A percentile compares a stretch with the other conserved stretches of the same genome.
These are phyloP conservation scores for Tubosaeta sp. DNA, from an alignment of 768 basidiomycete genomes.

Conservation along the genomic window DNA sequence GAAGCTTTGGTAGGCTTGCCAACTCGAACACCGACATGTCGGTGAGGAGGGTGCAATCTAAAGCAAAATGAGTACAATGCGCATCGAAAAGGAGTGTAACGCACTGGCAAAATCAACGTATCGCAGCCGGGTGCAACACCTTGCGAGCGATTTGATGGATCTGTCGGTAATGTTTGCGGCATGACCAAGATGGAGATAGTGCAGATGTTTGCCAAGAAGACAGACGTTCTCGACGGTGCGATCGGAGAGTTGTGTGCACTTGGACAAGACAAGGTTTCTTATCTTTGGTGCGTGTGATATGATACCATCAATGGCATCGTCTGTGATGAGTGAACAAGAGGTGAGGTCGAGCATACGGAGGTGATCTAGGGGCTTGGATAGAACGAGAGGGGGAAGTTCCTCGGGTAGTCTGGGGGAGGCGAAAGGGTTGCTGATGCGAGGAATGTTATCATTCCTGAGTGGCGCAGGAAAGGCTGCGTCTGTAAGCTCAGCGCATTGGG, in stretches of 20 bases:
- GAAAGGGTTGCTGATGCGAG: conserved; percentile 41
- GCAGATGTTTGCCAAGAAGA: conserved; percentile 84
- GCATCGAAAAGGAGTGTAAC: conserved; percentile 27
- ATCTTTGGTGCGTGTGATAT: conserved; percentile 78
- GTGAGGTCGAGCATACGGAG: conserved; percentile 93
- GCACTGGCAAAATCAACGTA: conserved; percentile 96
- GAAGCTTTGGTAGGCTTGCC: conserved; percentile 80
- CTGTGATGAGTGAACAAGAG: conserved; percentile 74
- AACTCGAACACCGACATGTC: conserved; percentile 95
- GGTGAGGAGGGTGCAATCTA: conserved; percentile 83
- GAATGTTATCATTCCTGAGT: conserved; percentile 35
- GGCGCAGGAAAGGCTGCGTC: conserved; percentile 84
- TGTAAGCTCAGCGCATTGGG: conserved; percentile 72
- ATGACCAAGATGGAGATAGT: conserved; percentile 95
- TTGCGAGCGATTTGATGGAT: conserved; percentile 77
- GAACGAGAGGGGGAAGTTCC: conserved; percentile 61
- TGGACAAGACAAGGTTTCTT: conserved; percentile 82
- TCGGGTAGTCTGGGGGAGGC: conserved; percentile 33
- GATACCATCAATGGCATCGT: conserved; percentile 80
- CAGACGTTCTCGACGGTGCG: conserved; percentile 79
- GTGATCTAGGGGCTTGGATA: conserved; percentile 68
- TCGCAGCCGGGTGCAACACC: conserved; percentile 82
- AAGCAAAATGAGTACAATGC: conserved; percentile 8
- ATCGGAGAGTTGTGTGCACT: conserved; percentile 78
- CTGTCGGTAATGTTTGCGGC: conserved; percentile 85